Evolutionary conservation across 2,329 filamentous ascomycete genomes (phyloP), one percentile per base, ranked within the genome.

Genomic region (Pyrenochaeta sp.): DNA sequence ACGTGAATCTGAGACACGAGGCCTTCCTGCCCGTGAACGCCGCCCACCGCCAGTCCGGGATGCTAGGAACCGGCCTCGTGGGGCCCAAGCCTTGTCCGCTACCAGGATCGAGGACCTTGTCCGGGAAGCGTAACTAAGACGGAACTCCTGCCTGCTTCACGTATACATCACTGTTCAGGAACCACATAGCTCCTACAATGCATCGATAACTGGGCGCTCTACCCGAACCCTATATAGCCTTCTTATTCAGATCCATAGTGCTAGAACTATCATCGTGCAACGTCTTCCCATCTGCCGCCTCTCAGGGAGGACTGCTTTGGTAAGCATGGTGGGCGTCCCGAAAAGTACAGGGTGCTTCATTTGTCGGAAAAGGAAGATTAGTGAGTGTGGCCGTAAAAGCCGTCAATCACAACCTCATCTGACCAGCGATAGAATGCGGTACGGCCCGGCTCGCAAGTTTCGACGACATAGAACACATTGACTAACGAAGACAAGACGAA

Each of bases 281-380:
- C 27, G 19, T 51, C 24, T 32, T 37, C 30, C 39, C 46, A 50
- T 32, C 25, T 42, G 28, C 27, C 13, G 25, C 8, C 40, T 27
- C 27, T 34, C 37, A 27, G 30, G 15, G 54, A 25, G 40, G 50
- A 34, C 24, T n/a, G 15, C 25, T 22, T 19, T 39, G 4, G n/a
- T 13, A 54, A 55, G 34, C 54, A 75, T 75, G 72, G 72, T 75
- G 25, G 72, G 72, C 47, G 72, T 75, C 46, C 72, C 72, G 5
- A 75, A 75, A 58, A 74, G 72, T 52, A 75, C 71, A 8, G 72
- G 73, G 19, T 76, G 72, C 59, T 43, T 64, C 22, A 69, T 73
- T 25, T 76, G 73, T 64, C 66, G 73, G 39, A 72, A 68, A 52
- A 54, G 72, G 50, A 76, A 76, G 48, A 74, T 75, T 49, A 75